Evolutionary conservation across 345 rosid species (phyloP), one percentile per base, ranked within the genome.

Genomic region (Corchorus olitorius): DNA sequence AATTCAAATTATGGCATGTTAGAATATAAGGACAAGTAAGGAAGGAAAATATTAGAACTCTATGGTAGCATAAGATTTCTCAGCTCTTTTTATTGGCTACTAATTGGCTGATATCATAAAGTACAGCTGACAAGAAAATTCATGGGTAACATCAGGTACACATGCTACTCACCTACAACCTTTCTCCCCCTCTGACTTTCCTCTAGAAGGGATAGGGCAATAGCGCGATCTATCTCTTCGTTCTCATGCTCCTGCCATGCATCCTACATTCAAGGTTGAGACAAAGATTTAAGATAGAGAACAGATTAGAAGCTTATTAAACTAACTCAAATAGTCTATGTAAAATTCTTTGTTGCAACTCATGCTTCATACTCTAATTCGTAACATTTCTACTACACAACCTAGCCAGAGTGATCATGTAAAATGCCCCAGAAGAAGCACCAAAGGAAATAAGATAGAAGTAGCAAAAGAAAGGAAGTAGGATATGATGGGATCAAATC

Each of bases 201-300:
- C 80, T 92, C 97, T 68, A 88, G 76, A 77, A 93, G 92, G 37
- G 99, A 93, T 65, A 89, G 55, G 70, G 97, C 97, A 65, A 96
- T 86, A 77, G 98, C 99, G 76, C 84, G 92, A 79, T 93, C 91
- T 67, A 92, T 83, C 55, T 89, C 97, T 86, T 92, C 97, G 82
- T 85, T 88, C 70, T 91, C 94, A 49, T 84, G 86, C 76, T 84
- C 91, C 75, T 79, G 59, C 81, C 81, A 86, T 15, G 79, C 50
- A 72, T 81, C 97, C 97, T 92, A 79, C 74, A 84, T 76, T 73
- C 37, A 70, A 58, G 39, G 62, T 56, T 68, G 50, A 78, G 78
- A 41, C 37, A 9, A 64, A 74, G 48, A 43, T 61, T 65, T 70
- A 65, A 8, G 35, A 69, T 67, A 56, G 58, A 70, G 65, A 76